Conservation (phyloP, 345 rosid genomes). For the Citrus sinensis region DNA sequence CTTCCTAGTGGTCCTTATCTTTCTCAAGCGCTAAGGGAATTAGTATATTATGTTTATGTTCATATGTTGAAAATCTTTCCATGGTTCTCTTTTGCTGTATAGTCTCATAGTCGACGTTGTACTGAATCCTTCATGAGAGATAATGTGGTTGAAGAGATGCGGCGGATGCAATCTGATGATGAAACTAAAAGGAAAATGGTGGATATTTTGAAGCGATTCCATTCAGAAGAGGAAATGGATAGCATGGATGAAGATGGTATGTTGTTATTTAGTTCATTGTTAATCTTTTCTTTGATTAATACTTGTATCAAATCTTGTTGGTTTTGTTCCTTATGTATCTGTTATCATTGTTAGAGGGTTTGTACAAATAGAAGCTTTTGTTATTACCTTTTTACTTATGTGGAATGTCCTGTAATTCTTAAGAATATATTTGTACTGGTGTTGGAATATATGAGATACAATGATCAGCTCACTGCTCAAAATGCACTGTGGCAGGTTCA, state of each 20-base stretch:
- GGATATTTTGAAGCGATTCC: slow-evolving; percentile 70
- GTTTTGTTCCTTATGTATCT: background rate
- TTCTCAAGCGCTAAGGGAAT: background rate
- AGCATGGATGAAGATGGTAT: slow-evolving; percentile 45
- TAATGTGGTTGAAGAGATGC: slow-evolving; percentile 74
- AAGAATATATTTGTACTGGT: background rate
- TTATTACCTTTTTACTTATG: background rate
- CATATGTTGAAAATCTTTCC: background rate
- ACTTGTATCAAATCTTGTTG: background rate
- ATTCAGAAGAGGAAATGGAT: slow-evolving; percentile 58
- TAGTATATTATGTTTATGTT: background rate
- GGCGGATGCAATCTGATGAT: slow-evolving; percentile 57
- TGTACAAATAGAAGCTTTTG: background rate
- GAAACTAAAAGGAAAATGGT: slow-evolving; percentile 67
- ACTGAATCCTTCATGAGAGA: slow-evolving; percentile 95
- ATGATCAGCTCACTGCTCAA: background rate
- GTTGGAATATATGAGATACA: background rate
- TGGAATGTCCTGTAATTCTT: background rate
- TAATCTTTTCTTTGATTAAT: background rate
- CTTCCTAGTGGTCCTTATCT: background rate
- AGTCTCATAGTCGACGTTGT: slow-evolving; percentile 83
- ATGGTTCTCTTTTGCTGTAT: background rate
- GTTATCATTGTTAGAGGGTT: background rate
- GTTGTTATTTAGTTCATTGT: background rate
- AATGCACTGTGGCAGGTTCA: slow-evolving; percentile 32